Evolutionary conservation across 1,284 basidiomycete species (phyloP).

Genomic region (Papiliotrema flavescens): DNA sequence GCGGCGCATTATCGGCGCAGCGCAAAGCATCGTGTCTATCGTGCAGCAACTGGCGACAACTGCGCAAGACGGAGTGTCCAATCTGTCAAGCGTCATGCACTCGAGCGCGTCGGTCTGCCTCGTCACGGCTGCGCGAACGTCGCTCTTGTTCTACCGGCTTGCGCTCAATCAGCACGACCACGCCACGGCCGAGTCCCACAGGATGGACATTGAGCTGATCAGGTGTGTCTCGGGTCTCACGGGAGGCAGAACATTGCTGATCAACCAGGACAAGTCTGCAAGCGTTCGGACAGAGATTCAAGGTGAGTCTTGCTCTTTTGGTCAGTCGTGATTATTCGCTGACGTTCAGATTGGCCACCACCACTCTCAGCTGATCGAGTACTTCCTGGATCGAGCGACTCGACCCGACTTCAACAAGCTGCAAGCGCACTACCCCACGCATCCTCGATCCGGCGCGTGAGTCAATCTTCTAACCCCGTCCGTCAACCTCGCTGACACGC

Average conservation of each 20-base stretch:
- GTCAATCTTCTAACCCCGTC: slow-evolving; percentile 7
- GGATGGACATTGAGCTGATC: slow-evolving; percentile 37
- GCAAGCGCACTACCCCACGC: slow-evolving; percentile 40
- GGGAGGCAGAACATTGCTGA: not conserved
- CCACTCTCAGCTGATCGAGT: slow-evolving; percentile 45
- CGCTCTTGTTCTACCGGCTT: slow-evolving; percentile 37
- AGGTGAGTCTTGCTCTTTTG: slow-evolving; percentile 10
- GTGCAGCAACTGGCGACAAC: slow-evolving; percentile 35
- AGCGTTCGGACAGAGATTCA: not conserved
- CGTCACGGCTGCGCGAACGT: slow-evolving; percentile 39
- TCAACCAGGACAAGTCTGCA: not conserved
- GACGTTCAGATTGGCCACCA: slow-evolving; percentile 45
- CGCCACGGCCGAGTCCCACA: slow-evolving; percentile 23
- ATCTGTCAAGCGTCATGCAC: slow-evolving; percentile 39
- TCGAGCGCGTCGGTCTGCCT: slow-evolving; percentile 38
- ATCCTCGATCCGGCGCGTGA: slow-evolving; percentile 39
- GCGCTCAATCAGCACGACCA: slow-evolving; percentile 36
- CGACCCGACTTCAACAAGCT: slow-evolving; percentile 42
- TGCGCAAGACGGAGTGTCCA: slow-evolving; percentile 14
- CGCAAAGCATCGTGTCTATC: slow-evolving; percentile 36
- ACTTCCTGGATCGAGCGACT: slow-evolving; percentile 42
- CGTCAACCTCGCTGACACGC: not conserved
- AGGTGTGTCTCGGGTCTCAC: slow-evolving; percentile 13
- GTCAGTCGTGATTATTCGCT: slow-evolving; percentile 23
- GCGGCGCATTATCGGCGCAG: slow-evolving; percentile 33